A percentile compares a stretch with the other conserved stretches of the same genome.
Evolutionary conservation across 2,329 filamentous ascomycete species (phyloP).

Genomic region (Beauveria bassiana): DNA sequence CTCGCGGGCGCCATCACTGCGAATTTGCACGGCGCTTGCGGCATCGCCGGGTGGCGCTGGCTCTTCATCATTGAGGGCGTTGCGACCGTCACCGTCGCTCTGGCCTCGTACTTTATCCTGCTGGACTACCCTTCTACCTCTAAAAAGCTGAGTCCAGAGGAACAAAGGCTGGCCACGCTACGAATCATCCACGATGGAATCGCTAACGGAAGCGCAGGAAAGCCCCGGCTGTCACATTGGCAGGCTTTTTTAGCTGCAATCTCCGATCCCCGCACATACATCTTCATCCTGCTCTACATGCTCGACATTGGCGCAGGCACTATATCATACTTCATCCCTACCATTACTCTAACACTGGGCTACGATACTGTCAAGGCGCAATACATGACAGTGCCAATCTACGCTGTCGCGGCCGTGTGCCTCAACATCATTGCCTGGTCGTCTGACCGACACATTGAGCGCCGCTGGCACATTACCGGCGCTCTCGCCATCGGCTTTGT

Average conservation of each 20-base stretch:
- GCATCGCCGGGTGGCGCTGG: slow-evolving; percentile 50
- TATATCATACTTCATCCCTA: slow-evolving; percentile 47
- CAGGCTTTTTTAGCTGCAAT: slow-evolving; percentile 26
- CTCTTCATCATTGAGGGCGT: slow-evolving; percentile 59
- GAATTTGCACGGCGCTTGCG: slow-evolving; percentile 52
- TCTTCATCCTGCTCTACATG: slow-evolving; percentile 43
- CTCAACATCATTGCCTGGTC: slow-evolving; percentile 19
- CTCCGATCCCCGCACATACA: slow-evolving; percentile 38
- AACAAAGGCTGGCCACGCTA: slow-evolving; percentile 53
- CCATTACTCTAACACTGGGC: slow-evolving; percentile 39
- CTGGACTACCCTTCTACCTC: slow-evolving; percentile 59
- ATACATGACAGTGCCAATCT: slow-evolving; percentile 36
- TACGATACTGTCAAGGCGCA: slow-evolving; percentile 36
- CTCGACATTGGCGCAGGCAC: slow-evolving; percentile 36
- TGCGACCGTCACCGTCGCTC: slow-evolving; percentile 40
- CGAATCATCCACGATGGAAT: slow-evolving; percentile 46
- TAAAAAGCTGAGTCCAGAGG: slow-evolving; percentile 49
- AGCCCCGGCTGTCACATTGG: slow-evolving; percentile 22
- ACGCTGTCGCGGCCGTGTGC: slow-evolving; percentile 20
- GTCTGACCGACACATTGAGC: slow-evolving; percentile 16
- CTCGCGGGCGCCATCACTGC: slow-evolving; percentile 51
- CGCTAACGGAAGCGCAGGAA: slow-evolving; percentile 23
- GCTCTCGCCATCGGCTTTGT: slow-evolving; percentile 17
- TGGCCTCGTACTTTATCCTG: slow-evolving; percentile 54
- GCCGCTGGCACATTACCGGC: slow-evolving; percentile 17